Base-by-base conservation (phyloP, 257 asterid species). In the Jacaranda copaia region DNA sequence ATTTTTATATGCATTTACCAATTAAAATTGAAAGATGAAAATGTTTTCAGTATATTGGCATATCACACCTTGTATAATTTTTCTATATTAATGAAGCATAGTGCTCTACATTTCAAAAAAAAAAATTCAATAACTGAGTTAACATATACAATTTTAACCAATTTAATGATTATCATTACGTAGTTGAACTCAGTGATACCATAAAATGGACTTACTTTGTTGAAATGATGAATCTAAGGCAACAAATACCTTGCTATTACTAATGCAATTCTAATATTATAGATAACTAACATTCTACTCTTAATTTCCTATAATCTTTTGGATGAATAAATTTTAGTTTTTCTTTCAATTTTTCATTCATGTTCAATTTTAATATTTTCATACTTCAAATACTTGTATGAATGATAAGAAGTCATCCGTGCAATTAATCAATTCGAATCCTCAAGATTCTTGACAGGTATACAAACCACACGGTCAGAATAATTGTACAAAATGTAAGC, bases 281-380 rank as follows among this genome's bases (percentile, higher is more conserved):
- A 6, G 35, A 64, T 55, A 70, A 18, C 35, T 53, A 55, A 81
- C 68, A 68, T 46, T 53, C 70, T 43, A 62, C 73, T 19, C 52
- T 0, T 9, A n/a, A 18, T 52, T 7, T 46, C 15, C 3, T 25
- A 43, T 43, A 39, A 62, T 43, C 65, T 18, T 19, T 42, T 18
- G 61, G 18, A 55, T 65, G 43, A 53, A 25, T 12, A 43, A 46
- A 38, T 46, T 32, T 12, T 42, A 9, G 13, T 25, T 75, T 25
- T 68, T 19, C 45, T 11, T 25, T 43, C 13, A 9, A 43, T 20
- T 64, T 67, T 45, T 11, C 3, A 45, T 67, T 67, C 58, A 67
- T 46, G 58, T 18, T 15, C 63, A 36, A 72, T 13, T 55, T 14
- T 19, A 40, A 39, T 14, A 73, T n/a, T 67, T 3, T 11, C 62